Conservation (phyloP, 495 filamentous ascomycete genomes). For the Trichodelitschia bisporula region DNA sequence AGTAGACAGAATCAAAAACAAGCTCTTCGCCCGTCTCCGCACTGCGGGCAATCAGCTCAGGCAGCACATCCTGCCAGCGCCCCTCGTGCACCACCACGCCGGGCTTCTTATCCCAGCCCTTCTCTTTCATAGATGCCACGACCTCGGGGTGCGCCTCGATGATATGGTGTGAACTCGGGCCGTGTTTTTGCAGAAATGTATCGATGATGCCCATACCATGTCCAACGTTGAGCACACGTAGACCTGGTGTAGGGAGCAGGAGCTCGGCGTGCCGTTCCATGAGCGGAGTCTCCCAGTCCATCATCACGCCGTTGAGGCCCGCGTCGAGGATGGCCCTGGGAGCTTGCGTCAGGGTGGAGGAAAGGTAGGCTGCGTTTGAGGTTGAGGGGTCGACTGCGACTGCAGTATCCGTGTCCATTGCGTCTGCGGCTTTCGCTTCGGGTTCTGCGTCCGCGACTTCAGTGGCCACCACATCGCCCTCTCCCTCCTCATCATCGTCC, state of each 20-base stretch:
- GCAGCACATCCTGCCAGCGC: constrained; percentile 66
- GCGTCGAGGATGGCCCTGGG: constrained; percentile 48
- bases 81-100: constrained; percentile 44
- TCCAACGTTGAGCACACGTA: constrained; percentile 60
- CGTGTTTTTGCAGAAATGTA: constrained; percentile 45
- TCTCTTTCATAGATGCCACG: constrained; percentile 36
- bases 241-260: constrained; percentile 29
- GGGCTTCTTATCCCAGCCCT: constrained; percentile 37
- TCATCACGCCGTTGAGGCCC: constrained; percentile 69
- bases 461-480: constrained; percentile 15
- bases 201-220: constrained; percentile 94
- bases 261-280: constrained; percentile 48
- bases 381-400: constrained; percentile 1
- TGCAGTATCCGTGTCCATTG: constrained; percentile 1
- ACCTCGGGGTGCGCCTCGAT: constrained; percentile 82
- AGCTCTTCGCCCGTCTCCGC: constrained; percentile 22
- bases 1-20: constrained; percentile 85
- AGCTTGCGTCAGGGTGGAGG: constrained; percentile 41
- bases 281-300: constrained; percentile 76
- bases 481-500: constrained; percentile 22
- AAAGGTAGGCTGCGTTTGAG: constrained; percentile 44
- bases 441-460: constrained; percentile 8
- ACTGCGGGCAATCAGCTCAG: constrained; percentile 24
- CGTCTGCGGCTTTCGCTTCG: background rate
- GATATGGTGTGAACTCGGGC: constrained; percentile 43